Evolutionary conservation across 257 asterid genomes (phyloP), one percentile per base, ranked within the genome.

Genomic region (Solanum arcanum): DNA sequence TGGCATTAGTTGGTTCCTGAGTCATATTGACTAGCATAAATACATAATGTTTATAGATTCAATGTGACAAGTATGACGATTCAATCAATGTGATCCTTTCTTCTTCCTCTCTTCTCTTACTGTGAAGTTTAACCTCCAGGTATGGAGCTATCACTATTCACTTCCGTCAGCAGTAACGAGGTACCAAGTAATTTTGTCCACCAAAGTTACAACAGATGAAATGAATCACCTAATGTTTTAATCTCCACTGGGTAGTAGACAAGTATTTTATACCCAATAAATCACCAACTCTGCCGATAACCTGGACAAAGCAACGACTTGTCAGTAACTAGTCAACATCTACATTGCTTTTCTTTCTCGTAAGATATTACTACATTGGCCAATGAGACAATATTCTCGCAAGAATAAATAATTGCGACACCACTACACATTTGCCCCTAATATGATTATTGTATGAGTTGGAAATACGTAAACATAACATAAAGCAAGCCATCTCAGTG

Each of bases 251-350:
- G 25, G 5, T 20, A 0, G 96, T 94, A 0, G 98, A 96, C 87
- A 95, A 94, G 88, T 96, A 96, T 89, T 96, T 96, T 74, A 96
- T 92, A 37, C 98, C 99, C 62, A 96, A 89, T 86, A 95, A 85
- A 86, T 95, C 98, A 56, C 99, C 98, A 13, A 96, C 98, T 21
- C 83, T 87, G 89, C 96, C 91, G 83, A 95, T 91, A 66, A 96
- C 97, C 98, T 96, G 91, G 74, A 69, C 39, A 16, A 80, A 39
- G 12, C 33, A 75, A 12, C 12, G 39, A 75, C 82, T 39, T 75
- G 27, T 75, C 31, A 39, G 11, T 37, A 74, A 39, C 20, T 72
- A 33, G 7, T 20, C 44, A 72, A 35, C 25, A 72, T 18, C 15
- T 11, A 21, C 11, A 21, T 74, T 15, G 6, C 27, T 73, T 73